phyloP scores from a whole-genome alignment of 371 early-diverging fungal species.

The Blakeslea trispora region DNA sequence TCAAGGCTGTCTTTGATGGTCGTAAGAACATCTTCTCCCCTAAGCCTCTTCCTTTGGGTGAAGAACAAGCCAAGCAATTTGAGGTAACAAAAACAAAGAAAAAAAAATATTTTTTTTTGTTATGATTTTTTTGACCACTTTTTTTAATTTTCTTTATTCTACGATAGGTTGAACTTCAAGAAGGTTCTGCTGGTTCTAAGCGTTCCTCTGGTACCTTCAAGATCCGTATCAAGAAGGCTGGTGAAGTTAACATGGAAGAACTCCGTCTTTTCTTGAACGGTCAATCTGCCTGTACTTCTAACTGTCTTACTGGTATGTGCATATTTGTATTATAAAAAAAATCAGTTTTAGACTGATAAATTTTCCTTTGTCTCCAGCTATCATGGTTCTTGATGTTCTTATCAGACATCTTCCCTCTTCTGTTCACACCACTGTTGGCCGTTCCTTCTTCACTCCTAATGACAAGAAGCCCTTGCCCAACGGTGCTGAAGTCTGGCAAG shows the following conservation, averaged over 20 bases:
- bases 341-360: background rate
- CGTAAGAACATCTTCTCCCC: conserved; percentile 52
- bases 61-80: conserved; percentile 41
- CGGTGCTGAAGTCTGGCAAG: conserved; percentile 92
- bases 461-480: conserved; percentile 65
- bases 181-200: conserved; percentile 21
- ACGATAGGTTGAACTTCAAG: conserved; percentile 42
- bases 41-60: conserved; percentile 41
- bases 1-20: conserved; percentile 56
- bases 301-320: conserved; percentile 48
- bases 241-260: conserved; percentile 58
- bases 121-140: background rate
- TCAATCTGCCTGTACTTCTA: conserved; percentile 41
- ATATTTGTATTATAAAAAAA: background rate
- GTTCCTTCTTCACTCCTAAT: conserved; percentile 86
- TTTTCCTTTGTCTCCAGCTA: conserved; percentile 43
- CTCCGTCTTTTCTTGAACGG: conserved; percentile 56
- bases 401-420: conserved; percentile 80
- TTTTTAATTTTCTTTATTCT: background rate
- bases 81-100: conserved; percentile 33
- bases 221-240: conserved; percentile 62
- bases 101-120: background rate
- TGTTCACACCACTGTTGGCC: conserved; percentile 75
- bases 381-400: conserved; percentile 83
- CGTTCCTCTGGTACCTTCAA: conserved; percentile 43